These are phyloP conservation scores for Suhomyces pyralidae DNA, from an alignment of 805 yeast species.

Conservation along the genomic window DNA sequence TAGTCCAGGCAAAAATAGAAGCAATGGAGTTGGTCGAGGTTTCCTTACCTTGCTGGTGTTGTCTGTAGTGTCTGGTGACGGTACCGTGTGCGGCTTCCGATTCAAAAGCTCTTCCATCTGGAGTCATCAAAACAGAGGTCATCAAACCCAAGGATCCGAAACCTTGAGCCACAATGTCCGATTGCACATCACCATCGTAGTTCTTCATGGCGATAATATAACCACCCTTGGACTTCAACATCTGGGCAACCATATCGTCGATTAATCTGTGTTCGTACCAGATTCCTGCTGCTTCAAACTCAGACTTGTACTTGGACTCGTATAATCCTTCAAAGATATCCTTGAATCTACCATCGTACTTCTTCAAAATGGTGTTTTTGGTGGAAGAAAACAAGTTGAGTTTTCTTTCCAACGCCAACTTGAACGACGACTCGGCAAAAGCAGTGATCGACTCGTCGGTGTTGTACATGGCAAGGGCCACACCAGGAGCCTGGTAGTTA, in stretches of 20 bases:
- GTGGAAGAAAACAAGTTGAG: constrained; percentile 84
- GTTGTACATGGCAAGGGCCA: constrained; percentile 92
- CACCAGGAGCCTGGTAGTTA: constrained; percentile 70
- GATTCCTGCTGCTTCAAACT: constrained; percentile 77
- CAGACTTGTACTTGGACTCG: constrained; percentile 60
- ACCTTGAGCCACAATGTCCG: constrained; percentile 97
- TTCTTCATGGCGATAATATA: constrained; percentile 94
- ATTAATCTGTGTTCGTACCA: constrained; percentile 97
- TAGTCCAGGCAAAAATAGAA: constrained; percentile 94
- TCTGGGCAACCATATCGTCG: constrained; percentile 99
- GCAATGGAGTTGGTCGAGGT: constrained; percentile 97
- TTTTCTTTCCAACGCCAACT: constrained; percentile 75
- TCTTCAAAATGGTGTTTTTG: constrained; percentile 91
- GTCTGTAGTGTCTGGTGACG: constrained; percentile 95
- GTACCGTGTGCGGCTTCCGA: constrained; percentile 99
- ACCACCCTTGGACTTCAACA: constrained; percentile 95
- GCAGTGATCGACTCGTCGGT: constrained; percentile 87
- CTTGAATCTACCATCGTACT: constrained; percentile 93
- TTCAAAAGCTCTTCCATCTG: constrained; percentile 94
- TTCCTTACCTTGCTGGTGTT: constrained; percentile 94
- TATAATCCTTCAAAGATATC: constrained; percentile 85
- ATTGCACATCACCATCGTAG: constrained; percentile 97
- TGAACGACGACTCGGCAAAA: constrained; percentile 91
- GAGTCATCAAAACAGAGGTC: constrained; percentile 96
- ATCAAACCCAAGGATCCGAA: constrained; percentile 94